phyloP scores from a whole-genome alignment of 1,284 basidiomycete genomes.

The Sanguinoderma infundibulare region DNA sequence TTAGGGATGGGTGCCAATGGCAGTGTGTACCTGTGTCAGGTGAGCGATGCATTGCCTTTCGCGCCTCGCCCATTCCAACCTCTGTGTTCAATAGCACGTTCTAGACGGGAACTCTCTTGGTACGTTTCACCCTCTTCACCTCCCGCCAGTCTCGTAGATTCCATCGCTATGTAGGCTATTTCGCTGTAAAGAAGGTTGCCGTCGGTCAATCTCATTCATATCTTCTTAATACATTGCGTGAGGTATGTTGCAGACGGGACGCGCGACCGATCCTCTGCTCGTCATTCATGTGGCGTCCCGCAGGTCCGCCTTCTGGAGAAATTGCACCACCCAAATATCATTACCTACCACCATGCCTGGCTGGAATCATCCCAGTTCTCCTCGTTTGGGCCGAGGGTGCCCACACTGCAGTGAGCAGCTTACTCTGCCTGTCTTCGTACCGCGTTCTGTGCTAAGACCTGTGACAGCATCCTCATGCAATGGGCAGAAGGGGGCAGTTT shows the following conservation, averaged over 20 bases:
- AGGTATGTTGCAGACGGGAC: slow-evolving; percentile 48
- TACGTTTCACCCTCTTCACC: slow-evolving; percentile 29
- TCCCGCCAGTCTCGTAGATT: slow-evolving; percentile 8
- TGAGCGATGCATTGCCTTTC: slow-evolving; percentile 35
- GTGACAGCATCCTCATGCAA: slow-evolving; percentile 85
- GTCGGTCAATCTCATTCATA: slow-evolving; percentile 89
- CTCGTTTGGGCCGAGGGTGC: slow-evolving; percentile 81
- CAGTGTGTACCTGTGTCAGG: slow-evolving; percentile 86
- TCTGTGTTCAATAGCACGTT: slow-evolving; percentile 59
- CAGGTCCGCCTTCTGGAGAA: slow-evolving; percentile 83
- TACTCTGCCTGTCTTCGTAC: not conserved
- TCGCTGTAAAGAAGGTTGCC: slow-evolving; percentile 95
- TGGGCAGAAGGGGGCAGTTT: slow-evolving; percentile 87
- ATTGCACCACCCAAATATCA: slow-evolving; percentile 90
- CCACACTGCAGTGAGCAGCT: slow-evolving; percentile 71
- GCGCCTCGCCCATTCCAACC: not conserved
- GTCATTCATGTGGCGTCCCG: not conserved
- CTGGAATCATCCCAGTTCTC: slow-evolving; percentile 87
- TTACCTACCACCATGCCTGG: slow-evolving; percentile 96
- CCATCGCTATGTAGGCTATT: slow-evolving; percentile 55
- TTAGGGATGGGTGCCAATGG: slow-evolving; percentile 94
- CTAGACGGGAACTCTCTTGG: slow-evolving; percentile 81
- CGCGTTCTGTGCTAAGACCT: slow-evolving; percentile 1
- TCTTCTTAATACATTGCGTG: slow-evolving; percentile 79
- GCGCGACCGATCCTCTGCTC: not conserved